Conservation (phyloP, 148 eudicot genomes). For the Fagopyrum homotropicum region DNA sequence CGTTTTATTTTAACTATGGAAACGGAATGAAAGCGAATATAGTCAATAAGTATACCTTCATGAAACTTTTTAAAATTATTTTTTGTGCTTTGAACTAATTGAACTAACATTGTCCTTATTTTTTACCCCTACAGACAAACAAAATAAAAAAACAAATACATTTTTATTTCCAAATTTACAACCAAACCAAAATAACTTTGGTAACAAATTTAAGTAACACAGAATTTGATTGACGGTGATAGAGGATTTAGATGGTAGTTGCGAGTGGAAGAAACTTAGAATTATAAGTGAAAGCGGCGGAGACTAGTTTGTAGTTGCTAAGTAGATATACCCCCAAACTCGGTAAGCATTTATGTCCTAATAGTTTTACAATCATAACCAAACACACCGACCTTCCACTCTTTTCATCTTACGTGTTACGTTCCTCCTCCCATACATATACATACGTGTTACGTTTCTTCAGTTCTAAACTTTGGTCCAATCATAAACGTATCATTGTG, state of each 20-base stretch:
- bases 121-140: too few relatives aligned
- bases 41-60: too few relatives aligned
- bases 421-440: not conserved
- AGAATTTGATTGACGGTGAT: not conserved
- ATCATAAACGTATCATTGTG: not conserved
- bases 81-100: too few relatives aligned
- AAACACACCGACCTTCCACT: slow-evolving; percentile 9
- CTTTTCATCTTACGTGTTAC: not conserved
- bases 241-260: not conserved
- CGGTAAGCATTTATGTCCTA: not conserved
- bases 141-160: too few relatives aligned
- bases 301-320: not conserved
- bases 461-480: not conserved
- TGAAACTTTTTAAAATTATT: too few relatives aligned
- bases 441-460: not conserved
- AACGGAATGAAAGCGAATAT: too few relatives aligned
- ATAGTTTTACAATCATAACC: not conserved
- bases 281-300: not conserved
- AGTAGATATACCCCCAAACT: not conserved
- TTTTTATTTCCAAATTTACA: too few relatives aligned
- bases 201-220: too few relatives aligned
- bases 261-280: not conserved
- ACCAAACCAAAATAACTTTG: too few relatives aligned
- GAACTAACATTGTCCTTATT: too few relatives aligned
- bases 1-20: too few relatives aligned